Conservation (phyloP, 805 yeast species). For the Candida pseudofarinosa region DNA sequence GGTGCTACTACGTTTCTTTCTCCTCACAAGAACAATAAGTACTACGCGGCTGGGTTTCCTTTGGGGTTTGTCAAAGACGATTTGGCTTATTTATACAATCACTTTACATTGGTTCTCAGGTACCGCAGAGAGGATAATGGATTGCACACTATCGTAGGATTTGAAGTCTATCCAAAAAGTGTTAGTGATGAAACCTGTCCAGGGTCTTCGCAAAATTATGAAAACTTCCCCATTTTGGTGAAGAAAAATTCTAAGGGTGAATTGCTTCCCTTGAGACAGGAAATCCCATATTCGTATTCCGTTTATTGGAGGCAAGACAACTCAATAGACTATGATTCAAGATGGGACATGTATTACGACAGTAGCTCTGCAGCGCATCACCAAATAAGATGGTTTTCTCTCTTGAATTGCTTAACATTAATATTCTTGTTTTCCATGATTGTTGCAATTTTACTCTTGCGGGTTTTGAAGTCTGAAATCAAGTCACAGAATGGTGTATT, state of each 20-base stretch:
- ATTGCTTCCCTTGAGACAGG: slow-evolving; percentile 22
- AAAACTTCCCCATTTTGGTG: slow-evolving; percentile 51
- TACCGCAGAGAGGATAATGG: slow-evolving; percentile 48
- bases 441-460: slow-evolving; percentile 60
- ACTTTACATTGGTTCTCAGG: slow-evolving; percentile 75
- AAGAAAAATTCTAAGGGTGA: slow-evolving; percentile 19
- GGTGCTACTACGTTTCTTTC: slow-evolving; percentile 80
- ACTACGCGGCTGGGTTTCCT: slow-evolving; percentile 85
- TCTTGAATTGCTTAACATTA: slow-evolving; percentile 67
- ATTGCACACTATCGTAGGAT: slow-evolving; percentile 69
- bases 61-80: slow-evolving; percentile 66
- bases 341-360: slow-evolving; percentile 72
- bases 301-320: slow-evolving; percentile 86
- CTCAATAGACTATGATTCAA: slow-evolving; percentile 55
- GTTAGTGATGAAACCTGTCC: slow-evolving; percentile 69
- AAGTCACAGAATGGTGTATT: slow-evolving; percentile 15
- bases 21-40: slow-evolving; percentile 54
- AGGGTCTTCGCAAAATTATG: slow-evolving; percentile 59
- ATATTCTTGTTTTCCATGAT: slow-evolving; percentile 57
- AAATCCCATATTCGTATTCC: slow-evolving; percentile 76
- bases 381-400: slow-evolving; percentile 73
- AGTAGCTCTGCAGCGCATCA: slow-evolving; percentile 42
- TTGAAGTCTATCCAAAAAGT: slow-evolving; percentile 85
- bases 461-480: slow-evolving; percentile 52
- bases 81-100: slow-evolving; percentile 63